Conservation (phyloP, 2,329 filamentous ascomycete species). For the Ceratocystis huliohia region DNA sequence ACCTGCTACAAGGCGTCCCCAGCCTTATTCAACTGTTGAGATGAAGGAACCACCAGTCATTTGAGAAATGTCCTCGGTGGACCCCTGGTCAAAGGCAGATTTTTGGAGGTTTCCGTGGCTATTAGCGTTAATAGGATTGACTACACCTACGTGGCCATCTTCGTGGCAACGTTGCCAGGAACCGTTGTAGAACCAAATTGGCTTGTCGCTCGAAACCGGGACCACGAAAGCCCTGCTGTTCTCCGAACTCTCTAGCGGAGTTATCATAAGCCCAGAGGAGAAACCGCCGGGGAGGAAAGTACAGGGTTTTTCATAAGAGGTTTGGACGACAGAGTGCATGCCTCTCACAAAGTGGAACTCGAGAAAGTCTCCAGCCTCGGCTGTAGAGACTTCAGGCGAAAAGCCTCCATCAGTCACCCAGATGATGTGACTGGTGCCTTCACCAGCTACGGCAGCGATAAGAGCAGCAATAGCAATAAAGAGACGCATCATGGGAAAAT, state of each 20-base stretch:
- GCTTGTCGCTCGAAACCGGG: slow-evolving; percentile 5
- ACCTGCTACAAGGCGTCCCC: too few relatives aligned
- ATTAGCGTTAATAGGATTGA: slow-evolving; percentile 17
- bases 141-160: slow-evolving; percentile 21
- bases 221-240: slow-evolving; percentile 29
- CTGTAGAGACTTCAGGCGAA: background rate
- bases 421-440: too few relatives aligned
- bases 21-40: too few relatives aligned
- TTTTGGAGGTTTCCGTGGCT: too few relatives aligned
- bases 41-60: too few relatives aligned
- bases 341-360: background rate
- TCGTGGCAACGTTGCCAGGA: slow-evolving; percentile 23
- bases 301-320: slow-evolving; percentile 33
- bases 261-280: background rate
- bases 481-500: too few relatives aligned
- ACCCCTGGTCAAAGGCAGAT: too few relatives aligned
- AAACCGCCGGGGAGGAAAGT: slow-evolving; percentile 26
- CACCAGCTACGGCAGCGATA: too few relatives aligned
- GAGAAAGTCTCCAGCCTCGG: background rate
- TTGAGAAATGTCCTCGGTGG: too few relatives aligned
- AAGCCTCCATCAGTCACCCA: too few relatives aligned
- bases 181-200: slow-evolving; percentile 7
- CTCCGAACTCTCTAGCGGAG: background rate
- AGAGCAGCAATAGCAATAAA: too few relatives aligned
- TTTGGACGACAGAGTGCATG: background rate